These are phyloP conservation scores for Scedosporium dehoogii DNA, from an alignment of 2,329 filamentous ascomycete species.

Conservation along the genomic window DNA sequence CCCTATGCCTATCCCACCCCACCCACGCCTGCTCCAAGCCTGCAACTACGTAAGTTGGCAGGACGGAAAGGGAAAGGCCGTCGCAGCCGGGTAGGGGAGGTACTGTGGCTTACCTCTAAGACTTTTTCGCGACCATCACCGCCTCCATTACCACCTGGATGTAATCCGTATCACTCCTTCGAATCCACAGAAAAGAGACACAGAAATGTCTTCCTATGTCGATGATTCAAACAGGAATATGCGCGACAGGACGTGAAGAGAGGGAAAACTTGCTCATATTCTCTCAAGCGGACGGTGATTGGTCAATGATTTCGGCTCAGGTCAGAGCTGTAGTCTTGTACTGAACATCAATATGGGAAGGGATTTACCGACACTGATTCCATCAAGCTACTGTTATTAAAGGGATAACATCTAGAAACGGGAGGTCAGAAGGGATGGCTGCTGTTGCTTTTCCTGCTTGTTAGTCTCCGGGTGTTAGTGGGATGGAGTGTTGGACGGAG, in stretches of 20 bases:
- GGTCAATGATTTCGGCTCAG: background rate
- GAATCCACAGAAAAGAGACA: no score
- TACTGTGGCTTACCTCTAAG: no score
- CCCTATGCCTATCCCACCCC: background rate
- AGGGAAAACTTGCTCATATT: slow-evolving; percentile 6
- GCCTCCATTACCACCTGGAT: no score
- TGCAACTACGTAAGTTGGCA: background rate
- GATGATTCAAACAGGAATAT: background rate
- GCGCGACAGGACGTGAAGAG: background rate
- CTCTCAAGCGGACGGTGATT: background rate
- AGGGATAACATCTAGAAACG: background rate
- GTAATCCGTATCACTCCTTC: no score
- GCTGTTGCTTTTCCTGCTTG: background rate
- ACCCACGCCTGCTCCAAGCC: background rate
- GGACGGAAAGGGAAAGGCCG: background rate
- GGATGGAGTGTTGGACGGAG: background rate
- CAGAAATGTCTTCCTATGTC: no score
- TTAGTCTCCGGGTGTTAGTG: background rate
- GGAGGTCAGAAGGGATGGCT: background rate
- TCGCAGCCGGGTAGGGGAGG: background rate
- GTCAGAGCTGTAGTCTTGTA: background rate
- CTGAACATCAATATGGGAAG: background rate
- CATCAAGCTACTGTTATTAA: background rate
- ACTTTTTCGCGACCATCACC: no score
- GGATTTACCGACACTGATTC: background rate